Percentiles rank a stretch among this genome's conserved stretches.
phyloP scores from a whole-genome alignment of 306 rosid species.

The Fragaria vesca region DNA sequence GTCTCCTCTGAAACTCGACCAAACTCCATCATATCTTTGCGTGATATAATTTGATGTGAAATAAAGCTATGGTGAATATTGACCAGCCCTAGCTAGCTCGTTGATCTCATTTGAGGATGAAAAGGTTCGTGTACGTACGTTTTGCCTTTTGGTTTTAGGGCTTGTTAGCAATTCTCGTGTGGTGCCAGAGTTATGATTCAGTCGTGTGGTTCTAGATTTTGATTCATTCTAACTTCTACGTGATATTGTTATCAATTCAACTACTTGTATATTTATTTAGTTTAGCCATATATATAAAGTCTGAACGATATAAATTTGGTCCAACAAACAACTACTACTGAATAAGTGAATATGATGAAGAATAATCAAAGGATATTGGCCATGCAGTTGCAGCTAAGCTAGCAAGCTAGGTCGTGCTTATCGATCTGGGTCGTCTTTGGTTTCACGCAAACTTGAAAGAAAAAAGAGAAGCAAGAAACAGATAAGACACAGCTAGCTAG shows the following conservation, averaged over 20 bases:
- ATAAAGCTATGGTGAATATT: neutral
- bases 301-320: neutral
- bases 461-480: constrained; percentile 14
- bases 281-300: neutral
- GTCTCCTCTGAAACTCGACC: neutral
- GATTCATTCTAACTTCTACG: neutral
- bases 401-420: neutral
- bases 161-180: too few species aligned
- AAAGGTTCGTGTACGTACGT: neutral
- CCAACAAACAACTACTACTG: neutral
- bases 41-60: neutral
- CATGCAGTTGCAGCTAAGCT: neutral
- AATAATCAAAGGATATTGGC: neutral
- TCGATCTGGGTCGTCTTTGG: constrained; percentile 3
- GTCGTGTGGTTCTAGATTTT: constrained; percentile 9
- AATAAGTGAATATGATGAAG: neutral
- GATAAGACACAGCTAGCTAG: constrained; percentile 22
- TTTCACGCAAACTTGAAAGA: constrained; percentile 27
- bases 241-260: neutral
- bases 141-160: neutral
- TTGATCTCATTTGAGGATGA: neutral
- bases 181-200: constrained; percentile 6
- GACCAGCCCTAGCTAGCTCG: neutral
- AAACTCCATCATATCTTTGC: neutral
- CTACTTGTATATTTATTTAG: neutral